phyloP scores from a whole-genome alignment of 228 moss, liverwort and hornwort genomes.

The Sphagnum fallax region DNA sequence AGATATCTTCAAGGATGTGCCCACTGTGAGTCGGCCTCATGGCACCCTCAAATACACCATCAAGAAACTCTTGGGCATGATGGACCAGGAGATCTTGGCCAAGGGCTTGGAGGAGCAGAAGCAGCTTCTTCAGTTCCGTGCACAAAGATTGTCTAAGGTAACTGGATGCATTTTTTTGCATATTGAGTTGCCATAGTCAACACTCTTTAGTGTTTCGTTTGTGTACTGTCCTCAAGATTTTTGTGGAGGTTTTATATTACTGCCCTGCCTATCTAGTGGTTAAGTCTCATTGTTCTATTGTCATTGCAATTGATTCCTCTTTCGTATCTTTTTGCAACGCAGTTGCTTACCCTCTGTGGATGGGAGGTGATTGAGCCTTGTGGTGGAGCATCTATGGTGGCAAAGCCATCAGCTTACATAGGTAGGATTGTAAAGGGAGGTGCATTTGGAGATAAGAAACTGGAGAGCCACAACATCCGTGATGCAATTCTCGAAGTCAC shows the following conservation, averaged over 20 bases:
- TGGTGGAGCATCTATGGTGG: slow-evolving; percentile 79
- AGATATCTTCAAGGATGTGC: slow-evolving; percentile 82
- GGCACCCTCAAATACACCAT: slow-evolving; percentile 86
- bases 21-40: slow-evolving; percentile 81
- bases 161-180: neutral
- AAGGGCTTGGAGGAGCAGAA: slow-evolving; percentile 54
- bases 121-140: slow-evolving; percentile 56
- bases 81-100: slow-evolving; percentile 51
- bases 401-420: slow-evolving; percentile 59
- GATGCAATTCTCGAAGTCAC: slow-evolving; percentile 59
- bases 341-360: slow-evolving; percentile 69
- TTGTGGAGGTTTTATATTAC: too few species aligned
- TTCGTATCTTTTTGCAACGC: slow-evolving; percentile 5
- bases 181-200: neutral
- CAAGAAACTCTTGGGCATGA: slow-evolving; percentile 78
- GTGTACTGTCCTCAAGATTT: too few species aligned
- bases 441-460: slow-evolving; percentile 20
- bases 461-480: slow-evolving; percentile 47
- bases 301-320: too few species aligned
- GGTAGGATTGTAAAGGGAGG: slow-evolving; percentile 50
- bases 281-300: too few species aligned
- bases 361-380: slow-evolving; percentile 67
- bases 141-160: slow-evolving; percentile 64
- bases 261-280: too few species aligned
- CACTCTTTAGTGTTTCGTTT: neutral